Percentiles rank a stretch among this genome's conserved stretches.
phyloP scores from a whole-genome alignment of 2,329 filamentous ascomycete species.

The Chlorencoelia australis region DNA sequence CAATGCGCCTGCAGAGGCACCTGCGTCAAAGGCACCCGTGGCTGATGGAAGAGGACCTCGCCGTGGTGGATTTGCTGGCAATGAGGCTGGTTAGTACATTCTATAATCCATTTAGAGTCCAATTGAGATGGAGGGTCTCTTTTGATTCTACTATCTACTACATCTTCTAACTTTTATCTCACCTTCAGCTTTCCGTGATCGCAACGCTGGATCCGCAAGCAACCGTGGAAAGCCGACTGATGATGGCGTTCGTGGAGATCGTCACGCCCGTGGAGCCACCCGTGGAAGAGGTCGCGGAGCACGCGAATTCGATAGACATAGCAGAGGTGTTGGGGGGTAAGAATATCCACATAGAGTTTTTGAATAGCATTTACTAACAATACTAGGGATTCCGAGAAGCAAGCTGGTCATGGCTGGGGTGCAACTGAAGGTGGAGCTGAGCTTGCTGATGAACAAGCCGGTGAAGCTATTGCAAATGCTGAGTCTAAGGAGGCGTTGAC shows the following conservation, averaged over 20 bases:
- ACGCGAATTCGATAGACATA: conserved; percentile 30
- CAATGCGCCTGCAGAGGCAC: conserved; percentile 68
- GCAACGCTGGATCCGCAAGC: conserved; percentile 66
- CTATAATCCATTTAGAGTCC: neutral
- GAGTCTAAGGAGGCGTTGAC: conserved; percentile 64
- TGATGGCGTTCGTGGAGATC: conserved; percentile 48
- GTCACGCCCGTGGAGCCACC: conserved; percentile 45
- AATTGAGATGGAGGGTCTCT: no score
- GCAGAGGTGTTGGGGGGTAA: conserved; percentile 25
- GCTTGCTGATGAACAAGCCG: conserved; percentile 84
- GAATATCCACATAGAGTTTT: conserved; percentile 5
- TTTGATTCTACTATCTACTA: neutral
- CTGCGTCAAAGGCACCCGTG: conserved; percentile 30
- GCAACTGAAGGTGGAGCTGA: conserved; percentile 71
- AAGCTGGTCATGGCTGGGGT: conserved; percentile 84
- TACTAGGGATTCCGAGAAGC: conserved; percentile 69
- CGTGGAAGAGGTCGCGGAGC: conserved; percentile 44
- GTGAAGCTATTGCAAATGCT: conserved; percentile 75
- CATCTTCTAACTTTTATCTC: conserved; percentile 7
- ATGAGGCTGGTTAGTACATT: conserved; percentile 70
- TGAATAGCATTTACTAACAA: conserved; percentile 12
- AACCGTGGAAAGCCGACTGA: conserved; percentile 76
- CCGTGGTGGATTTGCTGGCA: conserved; percentile 57
- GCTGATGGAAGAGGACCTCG: conserved; percentile 19
- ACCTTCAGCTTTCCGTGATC: conserved; percentile 76